Evolutionary conservation across 1,284 basidiomycete genomes (phyloP).

Genomic region (Lignosus rhinocerotis): DNA sequence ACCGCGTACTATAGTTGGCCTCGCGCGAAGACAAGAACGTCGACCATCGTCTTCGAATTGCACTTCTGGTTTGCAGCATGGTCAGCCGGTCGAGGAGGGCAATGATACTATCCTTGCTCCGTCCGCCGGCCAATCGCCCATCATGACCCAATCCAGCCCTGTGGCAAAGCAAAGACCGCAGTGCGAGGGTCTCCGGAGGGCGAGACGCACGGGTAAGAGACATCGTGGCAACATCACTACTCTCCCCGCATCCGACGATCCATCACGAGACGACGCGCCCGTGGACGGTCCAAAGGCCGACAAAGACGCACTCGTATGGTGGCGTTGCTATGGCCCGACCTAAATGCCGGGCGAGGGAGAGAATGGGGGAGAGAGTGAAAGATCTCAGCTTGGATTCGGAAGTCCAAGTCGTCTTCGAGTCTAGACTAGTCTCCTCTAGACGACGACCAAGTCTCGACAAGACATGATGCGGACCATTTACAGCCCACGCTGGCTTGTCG

Average conservation of each 20-base stretch:
- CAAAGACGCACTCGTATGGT: conserved; percentile 11
- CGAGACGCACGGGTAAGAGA: conserved; percentile 9
- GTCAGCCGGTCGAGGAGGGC: neutral
- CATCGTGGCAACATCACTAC: conserved; percentile 6
- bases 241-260: conserved; percentile 21
- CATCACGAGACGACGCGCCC: conserved; percentile 17
- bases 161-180: neutral
- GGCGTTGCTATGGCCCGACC: neutral
- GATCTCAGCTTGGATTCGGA: too few species aligned
- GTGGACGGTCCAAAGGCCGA: conserved; percentile 2
- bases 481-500: neutral
- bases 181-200: conserved; percentile 4
- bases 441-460: neutral
- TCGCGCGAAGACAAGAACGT: neutral
- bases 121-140: conserved; percentile 8
- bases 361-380: too few species aligned
- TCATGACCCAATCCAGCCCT: conserved; percentile 10
- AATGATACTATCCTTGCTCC: neutral
- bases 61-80: neutral
- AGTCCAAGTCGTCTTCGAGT: conserved; percentile 2
- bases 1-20: conserved; percentile 5
- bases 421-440: too few species aligned
- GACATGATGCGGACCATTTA: too few species aligned
- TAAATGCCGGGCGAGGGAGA: too few species aligned
- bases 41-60: neutral